These are phyloP conservation scores for Pseudogymnoascus sp. DNA, from an alignment of 2,329 filamentous ascomycete species.

Conservation along the genomic window DNA sequence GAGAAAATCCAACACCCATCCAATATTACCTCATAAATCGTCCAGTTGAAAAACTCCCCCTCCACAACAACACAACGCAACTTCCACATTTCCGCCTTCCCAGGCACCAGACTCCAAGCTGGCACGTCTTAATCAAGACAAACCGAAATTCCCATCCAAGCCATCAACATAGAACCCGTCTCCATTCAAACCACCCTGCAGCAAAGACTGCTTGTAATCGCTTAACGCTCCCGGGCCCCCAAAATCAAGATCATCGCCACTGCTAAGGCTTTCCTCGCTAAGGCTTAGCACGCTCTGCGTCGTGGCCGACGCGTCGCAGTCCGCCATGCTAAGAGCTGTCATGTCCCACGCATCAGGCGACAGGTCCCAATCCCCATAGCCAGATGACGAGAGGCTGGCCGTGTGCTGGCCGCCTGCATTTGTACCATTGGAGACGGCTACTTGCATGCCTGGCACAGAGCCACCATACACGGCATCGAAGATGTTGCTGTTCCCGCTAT, in stretches of 20 bases:
- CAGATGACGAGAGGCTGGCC: neutral
- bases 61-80: neutral
- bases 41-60: neutral
- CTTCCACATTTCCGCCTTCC: neutral
- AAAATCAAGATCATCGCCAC: conserved; percentile 36
- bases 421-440: conserved; percentile 23
- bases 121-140: conserved; percentile 23
- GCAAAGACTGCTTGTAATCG: conserved; percentile 18
- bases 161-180: conserved; percentile 26
- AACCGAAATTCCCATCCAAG: conserved; percentile 35
- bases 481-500: conserved; percentile 74
- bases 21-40: neutral
- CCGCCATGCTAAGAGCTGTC: conserved; percentile 35
- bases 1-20: neutral
- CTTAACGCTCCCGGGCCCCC: neutral
- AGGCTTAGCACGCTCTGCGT: conserved; percentile 52
- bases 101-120: neutral
- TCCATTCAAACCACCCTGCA: conserved; percentile 12
- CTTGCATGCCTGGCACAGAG: conserved; percentile 37
- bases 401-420: neutral
- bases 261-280: conserved; percentile 52
- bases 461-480: conserved; percentile 77
- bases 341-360: conserved; percentile 47
- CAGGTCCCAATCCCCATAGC: conserved; percentile 33
- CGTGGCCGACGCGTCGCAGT: conserved; percentile 26